Conservation (phyloP, 352 stramenopile species). For the Phytophthora pisi region DNA sequence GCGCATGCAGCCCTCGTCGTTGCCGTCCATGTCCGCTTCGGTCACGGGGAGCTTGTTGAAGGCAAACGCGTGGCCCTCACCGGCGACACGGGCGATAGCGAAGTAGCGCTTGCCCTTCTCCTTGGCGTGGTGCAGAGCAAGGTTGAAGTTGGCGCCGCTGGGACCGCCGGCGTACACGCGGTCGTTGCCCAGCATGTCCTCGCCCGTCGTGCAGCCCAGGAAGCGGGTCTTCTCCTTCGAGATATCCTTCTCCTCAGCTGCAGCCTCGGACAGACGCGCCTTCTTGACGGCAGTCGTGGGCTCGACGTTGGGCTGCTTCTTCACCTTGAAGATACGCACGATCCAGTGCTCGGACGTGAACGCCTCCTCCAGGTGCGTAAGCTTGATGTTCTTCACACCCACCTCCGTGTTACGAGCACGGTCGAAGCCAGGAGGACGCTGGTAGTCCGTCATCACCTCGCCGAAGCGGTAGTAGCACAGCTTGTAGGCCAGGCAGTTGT, state of each 20-base stretch:
- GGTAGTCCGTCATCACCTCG: conserved; percentile 87
- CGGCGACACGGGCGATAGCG: conserved; percentile 75
- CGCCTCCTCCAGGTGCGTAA: conserved; percentile 92
- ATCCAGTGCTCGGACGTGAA: conserved; percentile 97
- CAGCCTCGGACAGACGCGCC: conserved; percentile 56
- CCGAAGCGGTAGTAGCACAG: conserved; percentile 94
- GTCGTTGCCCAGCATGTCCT: conserved; percentile 86
- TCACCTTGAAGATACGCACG: conserved; percentile 95
- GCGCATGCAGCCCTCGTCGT: conserved; percentile 81
- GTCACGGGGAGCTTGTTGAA: conserved; percentile 87
- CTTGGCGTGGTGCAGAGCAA: conserved; percentile 88
- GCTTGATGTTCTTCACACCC: conserved; percentile 90
- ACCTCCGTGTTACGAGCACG: conserved; percentile 87
- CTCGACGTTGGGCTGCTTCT: conserved; percentile 87
- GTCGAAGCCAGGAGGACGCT: conserved; percentile 84
- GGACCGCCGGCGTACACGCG: conserved; percentile 88
- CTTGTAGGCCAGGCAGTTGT: conserved; percentile 95
- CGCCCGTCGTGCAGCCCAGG: conserved; percentile 81
- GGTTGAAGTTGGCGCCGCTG: conserved; percentile 90
- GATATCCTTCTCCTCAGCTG: conserved; percentile 55
- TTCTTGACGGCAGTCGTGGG: conserved; percentile 72
- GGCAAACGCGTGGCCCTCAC: conserved; percentile 88
- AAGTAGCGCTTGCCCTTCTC: conserved; percentile 89
- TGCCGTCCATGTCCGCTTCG: conserved; percentile 69
- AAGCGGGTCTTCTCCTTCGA: conserved; percentile 83